Conservation (phyloP, 306 rosid genomes). For the Purshia tridentata region DNA sequence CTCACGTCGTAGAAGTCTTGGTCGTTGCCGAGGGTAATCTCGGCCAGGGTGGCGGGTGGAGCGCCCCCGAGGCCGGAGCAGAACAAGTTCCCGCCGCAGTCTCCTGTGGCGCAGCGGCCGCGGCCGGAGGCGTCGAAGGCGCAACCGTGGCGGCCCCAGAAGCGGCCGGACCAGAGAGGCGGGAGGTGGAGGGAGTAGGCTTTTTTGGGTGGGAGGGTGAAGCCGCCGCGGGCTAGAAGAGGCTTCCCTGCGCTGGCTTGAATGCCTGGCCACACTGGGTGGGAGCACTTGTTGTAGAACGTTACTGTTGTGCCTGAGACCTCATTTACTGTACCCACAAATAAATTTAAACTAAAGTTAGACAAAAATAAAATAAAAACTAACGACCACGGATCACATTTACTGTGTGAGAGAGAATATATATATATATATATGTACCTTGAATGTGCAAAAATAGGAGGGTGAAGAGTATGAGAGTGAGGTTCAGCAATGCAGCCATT, state of each 20-base stretch:
- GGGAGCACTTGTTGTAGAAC: conserved; percentile 66
- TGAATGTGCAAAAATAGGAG: conserved; percentile 34
- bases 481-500: conserved; percentile 36
- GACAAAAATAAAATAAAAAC: too few relatives aligned
- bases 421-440: conserved; percentile 27
- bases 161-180: conserved; percentile 88
- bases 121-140: conserved; percentile 70
- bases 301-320: conserved; percentile 48
- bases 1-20: conserved; percentile 94
- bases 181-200: conserved; percentile 65
- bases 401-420: neutral
- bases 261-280: conserved; percentile 95
- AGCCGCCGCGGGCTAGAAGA: conserved; percentile 79
- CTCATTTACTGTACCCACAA: conserved; percentile 20
- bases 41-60: conserved; percentile 88
- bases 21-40: conserved; percentile 78
- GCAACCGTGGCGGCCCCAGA: conserved; percentile 98
- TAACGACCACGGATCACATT: neutral
- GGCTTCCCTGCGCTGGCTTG: conserved; percentile 90
- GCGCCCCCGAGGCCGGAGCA: conserved; percentile 82
- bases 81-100: conserved; percentile 86
- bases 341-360: neutral
- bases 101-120: conserved; percentile 88
- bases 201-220: conserved; percentile 59
- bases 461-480: conserved; percentile 35